A percentile compares a stretch with the other conserved stretches of the same genome.
These are phyloP conservation scores for Bondarzewia mesenterica DNA, from an alignment of 1,284 basidiomycete species.

Conservation along the genomic window DNA sequence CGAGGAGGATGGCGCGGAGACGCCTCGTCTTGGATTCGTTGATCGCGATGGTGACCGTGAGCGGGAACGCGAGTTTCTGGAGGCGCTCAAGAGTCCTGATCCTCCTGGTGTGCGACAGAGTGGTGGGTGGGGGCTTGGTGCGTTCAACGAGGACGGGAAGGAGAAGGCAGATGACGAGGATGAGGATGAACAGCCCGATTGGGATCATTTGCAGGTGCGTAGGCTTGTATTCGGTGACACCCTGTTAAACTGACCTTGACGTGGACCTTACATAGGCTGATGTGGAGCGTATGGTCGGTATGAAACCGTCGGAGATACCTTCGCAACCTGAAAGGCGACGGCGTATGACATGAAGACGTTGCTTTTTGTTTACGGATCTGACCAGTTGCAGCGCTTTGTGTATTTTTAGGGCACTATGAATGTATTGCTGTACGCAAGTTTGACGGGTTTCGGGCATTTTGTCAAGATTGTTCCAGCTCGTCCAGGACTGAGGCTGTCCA, in stretches of 20 bases:
- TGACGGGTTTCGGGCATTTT: too few relatives aligned
- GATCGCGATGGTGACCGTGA: constrained; percentile 29
- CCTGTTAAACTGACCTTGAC: neutral
- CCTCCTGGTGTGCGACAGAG: constrained; percentile 25
- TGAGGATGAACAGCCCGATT: constrained; percentile 34
- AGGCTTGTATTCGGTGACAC: neutral
- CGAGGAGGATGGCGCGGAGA: constrained; percentile 37
- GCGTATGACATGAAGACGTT: neutral
- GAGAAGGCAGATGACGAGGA: constrained; percentile 22
- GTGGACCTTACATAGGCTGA: neutral
- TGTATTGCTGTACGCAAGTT: constrained; percentile 15
- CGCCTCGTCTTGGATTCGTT: constrained; percentile 36
- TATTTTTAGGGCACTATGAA: neutral
- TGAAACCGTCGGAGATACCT: constrained; percentile 1
- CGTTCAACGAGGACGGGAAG: constrained; percentile 38
- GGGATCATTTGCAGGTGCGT: constrained; percentile 58
- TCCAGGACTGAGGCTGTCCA: too few relatives aligned
- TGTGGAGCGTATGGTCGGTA: constrained; percentile 8
- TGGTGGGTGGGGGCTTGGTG: constrained; percentile 63
- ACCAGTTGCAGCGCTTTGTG: neutral
- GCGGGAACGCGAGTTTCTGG: constrained; percentile 47
- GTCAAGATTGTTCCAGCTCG: too few relatives aligned
- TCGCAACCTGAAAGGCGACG: constrained; percentile 1
- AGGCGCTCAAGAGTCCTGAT: constrained; percentile 50
- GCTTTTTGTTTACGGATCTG: too few relatives aligned